phyloP scores from a whole-genome alignment of 108 stramenopile species.

The Heterococcus sp. region DNA sequence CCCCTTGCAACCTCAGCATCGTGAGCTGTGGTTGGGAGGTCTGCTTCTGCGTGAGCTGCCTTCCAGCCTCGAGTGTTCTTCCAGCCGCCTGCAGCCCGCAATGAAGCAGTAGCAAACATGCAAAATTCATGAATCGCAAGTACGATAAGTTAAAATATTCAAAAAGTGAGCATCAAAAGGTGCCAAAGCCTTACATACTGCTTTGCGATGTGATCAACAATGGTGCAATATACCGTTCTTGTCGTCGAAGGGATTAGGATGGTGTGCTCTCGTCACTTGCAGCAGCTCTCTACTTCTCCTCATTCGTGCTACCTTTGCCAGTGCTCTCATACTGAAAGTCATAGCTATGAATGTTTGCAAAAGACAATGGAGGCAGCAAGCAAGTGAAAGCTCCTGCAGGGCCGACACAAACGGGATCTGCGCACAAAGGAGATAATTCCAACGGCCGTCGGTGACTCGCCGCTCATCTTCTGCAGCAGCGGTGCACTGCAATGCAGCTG shows the following conservation, averaged over 20 bases:
- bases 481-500: background rate
- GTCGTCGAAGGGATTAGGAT: conserved; percentile 12
- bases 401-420: background rate
- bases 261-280: background rate
- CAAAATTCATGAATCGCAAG: background rate
- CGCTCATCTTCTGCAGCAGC: background rate
- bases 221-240: conserved; percentile 59
- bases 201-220: conserved; percentile 27
- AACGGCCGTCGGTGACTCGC: background rate
- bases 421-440: background rate
- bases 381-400: background rate
- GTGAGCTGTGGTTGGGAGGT: conserved; percentile 60
- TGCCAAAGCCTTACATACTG: background rate
- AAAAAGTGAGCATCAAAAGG: background rate
- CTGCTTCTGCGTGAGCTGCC: conserved; percentile 69
- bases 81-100: conserved; percentile 67
- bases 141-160: background rate
- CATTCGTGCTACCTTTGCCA: background rate
- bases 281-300: background rate
- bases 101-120: conserved; percentile 2
- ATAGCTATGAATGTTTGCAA: background rate
- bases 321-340: background rate
- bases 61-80: conserved; percentile 73
- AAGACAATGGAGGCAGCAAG: background rate
- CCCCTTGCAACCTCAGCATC: conserved; percentile 57